A percentile compares a stretch with the other conserved stretches of the same genome.
Conservation (phyloP, 352 stramenopile species). For the Thalassiosira oceanica region DNA sequence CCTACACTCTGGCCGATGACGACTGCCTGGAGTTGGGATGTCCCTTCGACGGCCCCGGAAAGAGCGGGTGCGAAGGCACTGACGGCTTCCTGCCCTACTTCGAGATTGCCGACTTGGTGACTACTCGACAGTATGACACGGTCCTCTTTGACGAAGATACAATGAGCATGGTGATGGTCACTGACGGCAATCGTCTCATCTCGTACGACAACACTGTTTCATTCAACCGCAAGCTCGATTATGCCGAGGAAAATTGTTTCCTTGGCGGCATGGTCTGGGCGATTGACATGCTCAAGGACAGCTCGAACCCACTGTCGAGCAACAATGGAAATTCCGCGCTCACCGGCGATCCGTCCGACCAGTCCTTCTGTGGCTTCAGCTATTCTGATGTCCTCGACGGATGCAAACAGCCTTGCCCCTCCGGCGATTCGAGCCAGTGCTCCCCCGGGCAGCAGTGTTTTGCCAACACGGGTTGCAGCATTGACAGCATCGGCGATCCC, state of each 20-base stretch:
- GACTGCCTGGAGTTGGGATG: conserved; percentile 52
- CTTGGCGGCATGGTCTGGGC: conserved; percentile 53
- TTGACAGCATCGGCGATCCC: conserved; percentile 49
- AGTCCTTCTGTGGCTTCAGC: conserved; percentile 49
- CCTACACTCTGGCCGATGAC: conserved; percentile 43
- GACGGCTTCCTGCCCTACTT: conserved; percentile 58
- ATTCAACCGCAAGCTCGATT: conserved; percentile 55
- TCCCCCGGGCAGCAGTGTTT: conserved; percentile 42
- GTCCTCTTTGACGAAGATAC: conserved; percentile 44
- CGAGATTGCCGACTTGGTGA: conserved; percentile 53
- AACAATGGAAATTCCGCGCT: conserved; percentile 45
- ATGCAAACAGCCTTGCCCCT: conserved; percentile 48
- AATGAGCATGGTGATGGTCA: conserved; percentile 56
- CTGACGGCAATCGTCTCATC: conserved; percentile 50
- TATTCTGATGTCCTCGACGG: conserved; percentile 47
- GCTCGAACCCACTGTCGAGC: conserved; percentile 47
- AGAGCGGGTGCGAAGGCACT: conserved; percentile 45
- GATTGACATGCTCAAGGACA: conserved; percentile 59
- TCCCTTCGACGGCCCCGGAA: conserved; percentile 40
- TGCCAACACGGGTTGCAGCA: conserved; percentile 51
- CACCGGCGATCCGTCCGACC: conserved; percentile 45
- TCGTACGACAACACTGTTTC: conserved; percentile 58
- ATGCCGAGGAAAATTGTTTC: conserved; percentile 51
- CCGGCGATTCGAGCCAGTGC: conserved; percentile 37
- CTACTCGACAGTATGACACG: conserved; percentile 30